These are phyloP conservation scores for Musa itinerans DNA, from an alignment of 176 grass and related monocot species.

Conservation along the genomic window DNA sequence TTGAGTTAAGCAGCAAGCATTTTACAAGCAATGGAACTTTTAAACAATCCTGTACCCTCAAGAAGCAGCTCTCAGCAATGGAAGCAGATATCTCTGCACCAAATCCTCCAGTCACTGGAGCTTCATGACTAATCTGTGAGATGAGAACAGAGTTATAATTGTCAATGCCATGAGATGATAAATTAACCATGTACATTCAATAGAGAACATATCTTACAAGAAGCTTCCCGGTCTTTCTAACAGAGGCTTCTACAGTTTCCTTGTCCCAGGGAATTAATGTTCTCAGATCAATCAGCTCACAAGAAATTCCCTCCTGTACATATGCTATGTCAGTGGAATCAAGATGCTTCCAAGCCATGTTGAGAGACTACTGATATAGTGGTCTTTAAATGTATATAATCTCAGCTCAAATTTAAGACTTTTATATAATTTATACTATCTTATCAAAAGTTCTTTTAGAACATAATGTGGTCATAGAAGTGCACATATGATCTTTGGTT, in stretches of 20 bases:
- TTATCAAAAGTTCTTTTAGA: neutral
- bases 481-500: neutral
- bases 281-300: slow-evolving; percentile 89
- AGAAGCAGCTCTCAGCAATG: slow-evolving; percentile 76
- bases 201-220: slow-evolving; percentile 43
- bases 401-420: neutral
- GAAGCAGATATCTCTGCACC: slow-evolving; percentile 87
- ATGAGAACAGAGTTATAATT: neutral
- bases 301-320: slow-evolving; percentile 84
- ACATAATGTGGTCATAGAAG: neutral
- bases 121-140: slow-evolving; percentile 82
- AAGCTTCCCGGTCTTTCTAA: slow-evolving; percentile 81
- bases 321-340: slow-evolving; percentile 1
- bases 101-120: slow-evolving; percentile 81
- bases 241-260: slow-evolving; percentile 74
- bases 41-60: slow-evolving; percentile 38
- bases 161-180: neutral
- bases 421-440: neutral
- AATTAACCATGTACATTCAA: neutral
- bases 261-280: slow-evolving; percentile 96
- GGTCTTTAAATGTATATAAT: neutral
- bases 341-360: neutral
- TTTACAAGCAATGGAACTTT: neutral
- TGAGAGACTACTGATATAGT: neutral
- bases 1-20: no score